Conservation (phyloP, 1,284 basidiomycete species). For the Sporisorium iseilematis-ciliati region DNA sequence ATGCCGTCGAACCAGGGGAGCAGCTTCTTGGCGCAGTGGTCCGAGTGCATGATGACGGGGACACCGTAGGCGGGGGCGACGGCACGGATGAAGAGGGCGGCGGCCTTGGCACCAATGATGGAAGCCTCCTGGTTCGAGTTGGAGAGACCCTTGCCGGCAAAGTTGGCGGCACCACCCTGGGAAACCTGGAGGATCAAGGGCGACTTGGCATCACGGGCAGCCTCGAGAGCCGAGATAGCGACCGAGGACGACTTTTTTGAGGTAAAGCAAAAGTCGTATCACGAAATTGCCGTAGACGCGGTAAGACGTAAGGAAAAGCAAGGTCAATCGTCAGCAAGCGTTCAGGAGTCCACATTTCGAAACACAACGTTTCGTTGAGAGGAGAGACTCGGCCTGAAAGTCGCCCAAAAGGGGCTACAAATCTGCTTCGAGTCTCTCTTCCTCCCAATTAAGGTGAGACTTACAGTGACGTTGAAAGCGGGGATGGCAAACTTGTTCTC, state of each 20-base stretch:
- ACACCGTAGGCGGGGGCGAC: constrained; percentile 76
- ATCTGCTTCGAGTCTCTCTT: neutral
- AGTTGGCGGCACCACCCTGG: constrained; percentile 96
- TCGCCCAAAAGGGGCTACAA: neutral
- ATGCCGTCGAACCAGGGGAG: constrained; percentile 99
- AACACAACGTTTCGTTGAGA: neutral
- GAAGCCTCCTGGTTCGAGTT: constrained; percentile 98
- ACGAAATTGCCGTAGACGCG: neutral
- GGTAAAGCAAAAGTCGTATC: neutral
- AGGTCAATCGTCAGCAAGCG: constrained; percentile 6
- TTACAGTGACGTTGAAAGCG: constrained; percentile 68
- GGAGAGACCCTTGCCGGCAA: constrained; percentile 93
- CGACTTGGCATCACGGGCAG: constrained; percentile 82
- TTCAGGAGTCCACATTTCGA: neutral
- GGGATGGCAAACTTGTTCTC: constrained; percentile 68
- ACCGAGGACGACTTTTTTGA: constrained; percentile 56
- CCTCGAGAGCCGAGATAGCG: constrained; percentile 68
- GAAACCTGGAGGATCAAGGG: constrained; percentile 99
- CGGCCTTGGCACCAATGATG: constrained; percentile 88
- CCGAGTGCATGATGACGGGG: constrained; percentile 97
- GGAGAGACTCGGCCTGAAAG: neutral
- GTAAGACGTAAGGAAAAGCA: neutral
- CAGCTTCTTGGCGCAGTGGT: constrained; percentile 99
- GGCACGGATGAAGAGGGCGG: constrained; percentile 87
- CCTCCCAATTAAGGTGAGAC: constrained; percentile 10